Percentiles rank a stretch among this genome's conserved stretches.
phyloP scores from a whole-genome alignment of 345 rosid genomes.

The Syzygium aqueum region DNA sequence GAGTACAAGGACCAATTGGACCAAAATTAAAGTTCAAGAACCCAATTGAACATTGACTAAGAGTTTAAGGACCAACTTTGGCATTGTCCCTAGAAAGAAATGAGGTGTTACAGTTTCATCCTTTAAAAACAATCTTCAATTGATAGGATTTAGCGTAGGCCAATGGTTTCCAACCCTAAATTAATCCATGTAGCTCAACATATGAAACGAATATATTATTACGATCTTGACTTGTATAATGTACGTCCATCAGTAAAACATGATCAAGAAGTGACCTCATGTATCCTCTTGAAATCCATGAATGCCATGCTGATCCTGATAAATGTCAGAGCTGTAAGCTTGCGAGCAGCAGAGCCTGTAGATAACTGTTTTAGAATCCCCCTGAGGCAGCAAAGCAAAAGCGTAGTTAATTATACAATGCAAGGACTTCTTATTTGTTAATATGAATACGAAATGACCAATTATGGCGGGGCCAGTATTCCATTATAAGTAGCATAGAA shows the following conservation, averaged over 20 bases:
- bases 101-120: background rate
- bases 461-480: background rate
- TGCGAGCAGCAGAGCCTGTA: constrained; percentile 52
- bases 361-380: constrained; percentile 84
- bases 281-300: constrained; percentile 49
- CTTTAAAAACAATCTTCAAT: background rate
- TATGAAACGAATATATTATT: background rate
- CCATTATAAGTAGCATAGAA: background rate
- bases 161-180: background rate
- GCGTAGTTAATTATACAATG: background rate
- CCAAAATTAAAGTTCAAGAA: background rate
- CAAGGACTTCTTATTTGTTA: background rate
- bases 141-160: background rate
- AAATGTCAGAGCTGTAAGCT: constrained; percentile 44
- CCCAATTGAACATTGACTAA: background rate
- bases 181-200: background rate
- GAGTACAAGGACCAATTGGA: background rate
- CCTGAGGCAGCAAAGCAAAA: constrained; percentile 26
- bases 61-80: background rate
- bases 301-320: constrained; percentile 62
- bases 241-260: background rate
- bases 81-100: background rate
- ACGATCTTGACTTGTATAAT: background rate
- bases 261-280: constrained; percentile 43
- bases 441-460: background rate